These are phyloP conservation scores for Talaromyces albobiverticillius DNA, from an alignment of 2,329 filamentous ascomycete genomes.

Conservation along the genomic window DNA sequence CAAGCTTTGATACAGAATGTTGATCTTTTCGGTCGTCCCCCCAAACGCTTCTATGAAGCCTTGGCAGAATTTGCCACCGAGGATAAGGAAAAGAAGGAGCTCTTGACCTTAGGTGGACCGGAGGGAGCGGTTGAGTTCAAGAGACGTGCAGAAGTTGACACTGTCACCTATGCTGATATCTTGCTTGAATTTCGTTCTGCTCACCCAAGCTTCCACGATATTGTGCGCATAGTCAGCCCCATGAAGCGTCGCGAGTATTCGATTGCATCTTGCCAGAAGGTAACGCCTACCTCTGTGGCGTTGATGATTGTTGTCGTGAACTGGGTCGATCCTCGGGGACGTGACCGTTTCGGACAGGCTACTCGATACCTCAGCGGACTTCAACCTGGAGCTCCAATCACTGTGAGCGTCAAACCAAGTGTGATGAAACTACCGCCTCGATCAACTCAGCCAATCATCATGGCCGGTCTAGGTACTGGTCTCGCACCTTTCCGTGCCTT, in stretches of 20 bases:
- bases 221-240: conserved; percentile 80
- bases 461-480: conserved; percentile 97
- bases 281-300: conserved; percentile 82
- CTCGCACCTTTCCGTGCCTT: conserved; percentile 99
- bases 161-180: conserved; percentile 84
- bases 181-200: conserved; percentile 87
- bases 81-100: conserved; percentile 74
- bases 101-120: conserved; percentile 71
- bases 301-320: conserved; percentile 97
- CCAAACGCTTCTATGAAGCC: conserved; percentile 96
- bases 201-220: conserved; percentile 81
- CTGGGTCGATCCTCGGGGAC: conserved; percentile 86
- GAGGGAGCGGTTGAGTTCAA: conserved; percentile 90
- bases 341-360: conserved; percentile 87
- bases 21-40: conserved; percentile 93
- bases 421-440: conserved; percentile 96
- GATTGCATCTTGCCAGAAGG: conserved; percentile 96
- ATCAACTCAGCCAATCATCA: conserved; percentile 90
- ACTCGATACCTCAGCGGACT: conserved; percentile 84
- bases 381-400: conserved; percentile 71
- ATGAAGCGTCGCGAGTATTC: conserved; percentile 98
- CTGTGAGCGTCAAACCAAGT: conserved; percentile 92
- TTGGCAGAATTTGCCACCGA: conserved; percentile 83
- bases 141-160: conserved; percentile 85
- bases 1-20: conserved; percentile 89